These are phyloP conservation scores for Helicocarpus griseus DNA, from an alignment of 2,329 filamentous ascomycete genomes.

Conservation along the genomic window DNA sequence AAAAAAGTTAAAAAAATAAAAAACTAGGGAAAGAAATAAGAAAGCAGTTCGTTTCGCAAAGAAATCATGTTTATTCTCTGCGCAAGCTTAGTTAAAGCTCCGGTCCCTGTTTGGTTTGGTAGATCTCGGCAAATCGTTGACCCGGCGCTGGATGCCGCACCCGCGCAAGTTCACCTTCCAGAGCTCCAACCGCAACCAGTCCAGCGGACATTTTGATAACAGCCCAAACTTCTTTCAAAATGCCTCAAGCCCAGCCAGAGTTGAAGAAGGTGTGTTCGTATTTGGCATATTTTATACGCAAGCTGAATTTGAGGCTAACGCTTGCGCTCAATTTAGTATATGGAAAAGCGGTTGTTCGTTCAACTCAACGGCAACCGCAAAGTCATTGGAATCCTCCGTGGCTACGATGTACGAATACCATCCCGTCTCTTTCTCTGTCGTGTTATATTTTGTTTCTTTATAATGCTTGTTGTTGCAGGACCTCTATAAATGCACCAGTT, in stretches of 20 bases:
- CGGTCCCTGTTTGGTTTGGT: neutral
- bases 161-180: neutral
- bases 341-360: conserved; percentile 97
- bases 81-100: neutral
- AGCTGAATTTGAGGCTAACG: conserved; percentile 6
- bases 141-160: conserved; percentile 16
- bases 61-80: neutral
- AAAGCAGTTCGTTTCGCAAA: neutral
- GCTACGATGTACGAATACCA: conserved; percentile 70
- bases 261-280: conserved; percentile 72
- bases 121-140: conserved; percentile 23
- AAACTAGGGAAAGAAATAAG: neutral
- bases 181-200: neutral
- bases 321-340: conserved; percentile 56
- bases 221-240: conserved; percentile 41
- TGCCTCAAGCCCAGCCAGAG: conserved; percentile 98
- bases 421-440: neutral
- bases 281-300: conserved; percentile 2
- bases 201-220: neutral
- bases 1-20: neutral
- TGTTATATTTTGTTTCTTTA: neutral
- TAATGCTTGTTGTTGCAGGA: neutral
- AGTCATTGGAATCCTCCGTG: conserved; percentile 85
- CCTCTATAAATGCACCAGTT: too few relatives aligned
- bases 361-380: conserved; percentile 97